Percentiles rank a stretch among this genome's conserved stretches.
Conservation (phyloP, 306 rosid genomes). For the Abrus pulchellus region DNA sequence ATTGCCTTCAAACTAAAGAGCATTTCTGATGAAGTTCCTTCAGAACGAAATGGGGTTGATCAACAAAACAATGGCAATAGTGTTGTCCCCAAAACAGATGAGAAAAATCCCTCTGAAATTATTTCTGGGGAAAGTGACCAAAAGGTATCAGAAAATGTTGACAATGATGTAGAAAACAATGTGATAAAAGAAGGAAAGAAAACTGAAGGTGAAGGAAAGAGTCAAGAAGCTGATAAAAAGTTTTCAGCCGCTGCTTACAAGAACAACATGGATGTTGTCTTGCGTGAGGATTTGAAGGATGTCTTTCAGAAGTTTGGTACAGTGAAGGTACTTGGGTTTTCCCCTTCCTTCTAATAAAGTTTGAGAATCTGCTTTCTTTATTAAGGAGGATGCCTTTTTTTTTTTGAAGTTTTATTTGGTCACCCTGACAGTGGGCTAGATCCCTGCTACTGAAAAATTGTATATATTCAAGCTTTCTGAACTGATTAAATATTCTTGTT, state of each 20-base stretch:
- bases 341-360: background rate
- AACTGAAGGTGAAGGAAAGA: constrained; percentile 58
- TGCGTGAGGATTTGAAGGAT: constrained; percentile 86
- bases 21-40: constrained; percentile 54
- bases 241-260: constrained; percentile 56
- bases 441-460: background rate
- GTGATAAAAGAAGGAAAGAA: constrained; percentile 53
- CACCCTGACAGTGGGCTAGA: background rate
- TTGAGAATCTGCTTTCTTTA: background rate
- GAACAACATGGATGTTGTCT: constrained; percentile 78
- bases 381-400: background rate
- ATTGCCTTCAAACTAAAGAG: constrained; percentile 76
- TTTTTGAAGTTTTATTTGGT: background rate
- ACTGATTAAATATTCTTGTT: constrained; percentile 22
- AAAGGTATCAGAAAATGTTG: constrained; percentile 45
- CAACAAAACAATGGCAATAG: constrained; percentile 47
- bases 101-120: constrained; percentile 38
- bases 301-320: constrained; percentile 78
- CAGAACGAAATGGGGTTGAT: constrained; percentile 50
- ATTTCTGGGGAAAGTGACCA: constrained; percentile 37
- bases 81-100: constrained; percentile 49
- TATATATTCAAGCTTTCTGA: background rate
- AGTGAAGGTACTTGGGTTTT: constrained; percentile 67
- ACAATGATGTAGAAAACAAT: constrained; percentile 48
- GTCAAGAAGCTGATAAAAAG: constrained; percentile 56